Conservation (phyloP, 2,329 filamentous ascomycete genomes). For the Basipetospora chlamydospora region DNA sequence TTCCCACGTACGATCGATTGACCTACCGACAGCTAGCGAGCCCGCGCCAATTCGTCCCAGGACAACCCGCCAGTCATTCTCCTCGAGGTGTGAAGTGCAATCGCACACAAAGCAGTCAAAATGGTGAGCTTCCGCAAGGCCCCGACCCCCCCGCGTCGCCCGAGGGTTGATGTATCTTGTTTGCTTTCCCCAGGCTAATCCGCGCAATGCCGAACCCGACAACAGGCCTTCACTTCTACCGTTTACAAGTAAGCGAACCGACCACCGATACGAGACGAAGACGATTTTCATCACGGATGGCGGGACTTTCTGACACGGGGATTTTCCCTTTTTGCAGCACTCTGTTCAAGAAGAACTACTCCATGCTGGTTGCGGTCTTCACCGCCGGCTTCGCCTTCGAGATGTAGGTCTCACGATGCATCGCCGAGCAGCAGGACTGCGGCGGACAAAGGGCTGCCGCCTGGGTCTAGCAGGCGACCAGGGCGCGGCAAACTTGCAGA, state of each 20-base stretch:
- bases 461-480: constrained; percentile 4
- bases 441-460: neutral
- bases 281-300: neutral
- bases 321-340: constrained; percentile 51
- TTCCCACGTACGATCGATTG: neutral
- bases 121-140: constrained; percentile 37
- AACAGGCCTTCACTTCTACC: neutral
- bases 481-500: no score
- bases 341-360: constrained; percentile 73
- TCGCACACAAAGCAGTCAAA: constrained; percentile 19
- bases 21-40: neutral
- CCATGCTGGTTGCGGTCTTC: constrained; percentile 82
- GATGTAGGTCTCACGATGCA: constrained; percentile 56
- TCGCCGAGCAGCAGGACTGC: constrained; percentile 3
- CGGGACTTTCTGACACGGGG: neutral
- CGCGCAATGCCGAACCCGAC: neutral
- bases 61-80: neutral
- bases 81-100: constrained; percentile 5
- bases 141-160: no score
- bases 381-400: constrained; percentile 78
- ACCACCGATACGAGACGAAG: neutral
- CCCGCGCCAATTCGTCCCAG: neutral
- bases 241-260: constrained; percentile 3
- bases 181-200: no score
- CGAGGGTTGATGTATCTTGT: no score